Evolutionary conservation across 352 stramenopile species (phyloP), one percentile per base, ranked within the genome.

Genomic region (Pythium plurisporium): DNA sequence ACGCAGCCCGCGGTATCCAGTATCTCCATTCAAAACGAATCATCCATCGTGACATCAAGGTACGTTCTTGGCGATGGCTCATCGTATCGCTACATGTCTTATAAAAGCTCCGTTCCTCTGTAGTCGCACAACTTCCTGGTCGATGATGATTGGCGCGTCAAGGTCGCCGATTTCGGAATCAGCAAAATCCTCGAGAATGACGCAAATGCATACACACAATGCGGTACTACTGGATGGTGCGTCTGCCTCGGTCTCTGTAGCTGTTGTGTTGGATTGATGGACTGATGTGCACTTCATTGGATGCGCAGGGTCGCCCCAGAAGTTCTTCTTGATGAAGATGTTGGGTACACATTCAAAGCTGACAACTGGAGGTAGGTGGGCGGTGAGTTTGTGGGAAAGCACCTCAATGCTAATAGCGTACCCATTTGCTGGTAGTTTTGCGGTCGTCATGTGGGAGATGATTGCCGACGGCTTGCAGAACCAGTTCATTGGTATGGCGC

Each of bases 371-470:
- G 84, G 84, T 94, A 62, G 34, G 64, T 44, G 7, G 12, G 4
- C 0, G n/a, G n/a, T n/a, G n/a, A n/a, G n/a, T n/a, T n/a, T n/a
- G n/a, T n/a, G n/a, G n/a, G n/a, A n/a, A n/a, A n/a, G n/a, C n/a
- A n/a, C n/a, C n/a, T n/a, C n/a, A n/a, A n/a, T 44, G 17, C 6
- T 30, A 38, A 37, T 37, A 9, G 14, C 20, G 14, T 51, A 1
- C 22, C 20, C 3, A 23, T 6, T 41, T 26, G 44, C 8, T 26
- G 4, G 30, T 34, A 94, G 86, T 59, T 94, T 95, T 70, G 86
- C 83, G 20, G 87, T 95, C 52, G 86, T 95, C 19, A 95, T 95
- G 86, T 95, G 86, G 86, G 86, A 95, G 68, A 94, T 95, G 76
- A 84, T 95, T 37, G 86, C 86, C n/a, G 82, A 80, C 22, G 70